Evolutionary conservation across 257 asterid genomes (phyloP), one percentile per base, ranked within the genome.

Genomic region (Vinca minor): DNA sequence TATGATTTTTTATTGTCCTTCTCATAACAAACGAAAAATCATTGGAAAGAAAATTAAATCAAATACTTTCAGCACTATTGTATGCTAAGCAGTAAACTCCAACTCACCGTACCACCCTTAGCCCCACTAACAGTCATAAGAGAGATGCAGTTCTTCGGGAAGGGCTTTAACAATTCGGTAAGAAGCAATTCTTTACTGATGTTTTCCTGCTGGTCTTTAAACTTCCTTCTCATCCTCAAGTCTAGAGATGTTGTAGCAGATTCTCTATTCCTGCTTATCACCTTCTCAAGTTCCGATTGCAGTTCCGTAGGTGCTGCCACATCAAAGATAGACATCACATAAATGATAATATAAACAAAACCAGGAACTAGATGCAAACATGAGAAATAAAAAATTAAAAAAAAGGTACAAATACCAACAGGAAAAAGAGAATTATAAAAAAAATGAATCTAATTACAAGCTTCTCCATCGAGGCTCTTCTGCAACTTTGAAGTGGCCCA

Each of bases 91-190:
- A 56, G 36, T 50, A 38, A 58, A 42, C 38, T 59, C 20, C 44
- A 69, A 77, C 94, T 80, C 72, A 93, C 97, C 83, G 98, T 85
- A 73, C 98, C 87, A 59, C 98, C 98, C 89, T 93, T 93, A 35
- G 98, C 98, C 46, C 98, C 98, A 28, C 95, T 89, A 69, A 94
- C 86, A 29, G 98, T 93, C 98, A 93, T 93, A 32, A 84, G 84
- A 42, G 98, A 83, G 62, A 93, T 89, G 86, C 98, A 89, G 80
- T 93, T 93, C 80, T 77, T 77, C 20, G 98, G 98, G 67, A 93
- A 93, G 29, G 96, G 98, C 73, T 89, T 93, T 69, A 87, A 73
- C 69, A 93, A 54, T 36, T 96, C 98, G 8, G 65, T 75, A 15
- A 84, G 88, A 73, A 93, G 85, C 59, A 93, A 75, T 70, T 85